These are phyloP conservation scores for Coemansia sp. DNA, from an alignment of 192 early-diverging fungal species.

Conservation along the genomic window DNA sequence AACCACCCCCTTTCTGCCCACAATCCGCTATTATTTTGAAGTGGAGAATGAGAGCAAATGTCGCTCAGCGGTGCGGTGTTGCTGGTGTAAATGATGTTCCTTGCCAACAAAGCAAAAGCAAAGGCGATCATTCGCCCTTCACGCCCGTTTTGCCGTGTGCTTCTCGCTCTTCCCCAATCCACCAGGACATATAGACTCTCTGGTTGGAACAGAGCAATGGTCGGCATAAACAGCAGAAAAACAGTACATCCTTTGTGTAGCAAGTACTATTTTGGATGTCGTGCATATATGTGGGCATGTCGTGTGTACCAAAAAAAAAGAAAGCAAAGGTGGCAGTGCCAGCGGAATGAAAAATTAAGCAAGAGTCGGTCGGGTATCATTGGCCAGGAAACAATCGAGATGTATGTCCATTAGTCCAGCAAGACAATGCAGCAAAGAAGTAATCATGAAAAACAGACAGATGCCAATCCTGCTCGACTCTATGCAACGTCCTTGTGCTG, in stretches of 20 bases:
- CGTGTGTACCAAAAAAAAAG: neutral
- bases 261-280: neutral
- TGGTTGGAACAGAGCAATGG: neutral
- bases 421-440: neutral
- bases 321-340: neutral
- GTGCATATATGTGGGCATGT: conserved; percentile 5
- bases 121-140: neutral
- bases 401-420: conserved; percentile 1
- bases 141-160: neutral
- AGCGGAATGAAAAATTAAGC: conserved; percentile 1
- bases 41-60: neutral
- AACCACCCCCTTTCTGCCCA: neutral
- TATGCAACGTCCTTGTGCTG: neutral
- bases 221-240: neutral
- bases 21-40: neutral
- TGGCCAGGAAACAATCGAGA: neutral
- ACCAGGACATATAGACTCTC: neutral
- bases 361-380: neutral
- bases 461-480: neutral
- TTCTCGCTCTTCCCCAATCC: neutral
- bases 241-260: neutral
- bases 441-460: neutral
- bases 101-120: neutral
- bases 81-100: neutral
- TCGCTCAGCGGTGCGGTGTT: neutral